These are phyloP conservation scores for Neodidymelliopsis sp. DNA, from an alignment of 2,329 filamentous ascomycete species.

Conservation along the genomic window DNA sequence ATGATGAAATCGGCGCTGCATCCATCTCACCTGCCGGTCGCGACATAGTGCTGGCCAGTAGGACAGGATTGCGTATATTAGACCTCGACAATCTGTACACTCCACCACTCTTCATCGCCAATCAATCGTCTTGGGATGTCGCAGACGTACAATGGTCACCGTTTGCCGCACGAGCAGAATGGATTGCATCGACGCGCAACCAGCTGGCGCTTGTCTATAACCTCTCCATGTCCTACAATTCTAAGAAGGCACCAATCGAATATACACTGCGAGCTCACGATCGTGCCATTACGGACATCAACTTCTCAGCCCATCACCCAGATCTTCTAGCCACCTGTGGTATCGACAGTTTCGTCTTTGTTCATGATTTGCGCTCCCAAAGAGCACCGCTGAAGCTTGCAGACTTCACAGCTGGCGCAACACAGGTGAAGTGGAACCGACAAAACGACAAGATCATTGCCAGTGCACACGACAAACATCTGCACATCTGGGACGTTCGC, in stretches of 20 bases:
- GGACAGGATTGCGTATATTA: constrained; percentile 88
- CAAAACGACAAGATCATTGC: constrained; percentile 87
- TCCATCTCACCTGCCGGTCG: constrained; percentile 91
- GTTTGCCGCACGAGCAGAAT: constrained; percentile 86
- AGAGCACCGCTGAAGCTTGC: constrained; percentile 64
- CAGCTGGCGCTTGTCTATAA: constrained; percentile 96
- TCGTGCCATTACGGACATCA: constrained; percentile 93
- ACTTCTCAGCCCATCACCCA: constrained; percentile 92
- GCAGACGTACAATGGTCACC: constrained; percentile 98
- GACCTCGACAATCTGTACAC: constrained; percentile 90
- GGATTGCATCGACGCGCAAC: constrained; percentile 93
- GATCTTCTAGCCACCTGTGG: constrained; percentile 90
- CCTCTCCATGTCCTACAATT: constrained; percentile 64
- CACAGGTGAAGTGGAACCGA: constrained; percentile 94
- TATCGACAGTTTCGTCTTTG: constrained; percentile 91
- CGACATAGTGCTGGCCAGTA: constrained; percentile 86
- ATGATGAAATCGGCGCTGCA: constrained; percentile 80
- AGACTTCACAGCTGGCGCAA: constrained; percentile 92
- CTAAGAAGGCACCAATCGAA: constrained; percentile 79
- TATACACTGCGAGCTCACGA: constrained; percentile 86
- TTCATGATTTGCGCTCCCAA: constrained; percentile 80
- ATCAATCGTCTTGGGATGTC: constrained; percentile 91
- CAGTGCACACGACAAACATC: constrained; percentile 85
- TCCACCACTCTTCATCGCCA: constrained; percentile 82
- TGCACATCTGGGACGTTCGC: constrained; percentile 90